Evolutionary conservation across 2,329 filamentous ascomycete genomes (phyloP), one percentile per base, ranked within the genome.

Genomic region (Hymenoscyphus fructigenus): DNA sequence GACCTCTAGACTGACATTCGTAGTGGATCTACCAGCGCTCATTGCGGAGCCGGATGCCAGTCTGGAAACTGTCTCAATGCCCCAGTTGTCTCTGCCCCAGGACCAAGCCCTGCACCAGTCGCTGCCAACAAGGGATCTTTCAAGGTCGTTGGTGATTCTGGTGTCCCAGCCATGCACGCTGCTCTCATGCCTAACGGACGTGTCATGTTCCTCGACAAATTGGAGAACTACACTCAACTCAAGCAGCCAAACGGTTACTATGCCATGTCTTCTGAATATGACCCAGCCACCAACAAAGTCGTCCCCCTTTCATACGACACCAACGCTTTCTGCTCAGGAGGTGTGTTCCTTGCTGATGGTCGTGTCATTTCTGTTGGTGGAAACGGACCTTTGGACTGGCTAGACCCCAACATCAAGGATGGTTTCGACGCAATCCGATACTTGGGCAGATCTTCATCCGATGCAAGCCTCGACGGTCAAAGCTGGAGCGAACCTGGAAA

Each of bases 91-190:
- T 68, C 78, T 47, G 72, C 69, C 34, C 73, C 73, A 29, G 71
- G 70, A 23, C 67, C 74, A 12, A 71, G 66, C 62, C 78, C 82
- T 26, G 81, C 82, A 53, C 81, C 82, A 36, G 75, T 73, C 15
- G 79, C 79, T 63, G 71, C 77, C 15, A 80, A 79, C 58, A 78
- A 79, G 38, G 82, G 82, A 36, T 75, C 75, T 41, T 81, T 87
- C 69, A 75, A 75, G 2, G 73, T 85, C 41, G 78, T 84, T 62
- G 85, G 84, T 20, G 76, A 81, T 64, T 84, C 84, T 61, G 86
- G 86, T 68, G 85, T 88, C n/a, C 85, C 85, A 50, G 84, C 81
- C 17, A 88, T 88, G 86, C 85, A 87, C 70, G 85, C 85, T 67
- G 84, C 80, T 69, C 78, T 88, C 26, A 79, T 87, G 78, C 83